Evolutionary conservation across 768 basidiomycete genomes (phyloP).

Genomic region (Termitomyces sp.): DNA sequence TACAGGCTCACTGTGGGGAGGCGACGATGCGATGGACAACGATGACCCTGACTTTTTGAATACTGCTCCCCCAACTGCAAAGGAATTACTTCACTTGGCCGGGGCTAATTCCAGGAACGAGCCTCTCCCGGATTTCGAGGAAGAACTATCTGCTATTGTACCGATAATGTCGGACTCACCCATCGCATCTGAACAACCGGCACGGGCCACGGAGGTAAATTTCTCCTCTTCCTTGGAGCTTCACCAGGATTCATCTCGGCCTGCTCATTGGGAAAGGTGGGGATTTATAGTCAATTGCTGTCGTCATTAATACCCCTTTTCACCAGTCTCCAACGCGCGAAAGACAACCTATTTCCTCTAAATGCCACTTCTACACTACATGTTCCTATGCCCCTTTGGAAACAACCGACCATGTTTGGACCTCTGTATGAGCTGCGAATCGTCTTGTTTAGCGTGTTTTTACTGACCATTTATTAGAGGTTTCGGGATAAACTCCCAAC

Average conservation of each 20-base stretch:
- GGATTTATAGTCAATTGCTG: background rate
- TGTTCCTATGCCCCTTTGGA: conserved; percentile 29
- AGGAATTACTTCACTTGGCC: conserved; percentile 46
- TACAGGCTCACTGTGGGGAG: conserved; percentile 6
- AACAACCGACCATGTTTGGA: conserved; percentile 60
- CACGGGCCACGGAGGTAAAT: background rate
- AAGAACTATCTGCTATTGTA: conserved; percentile 17
- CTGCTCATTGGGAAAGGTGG: conserved; percentile 22
- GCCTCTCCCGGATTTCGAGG: conserved; percentile 54
- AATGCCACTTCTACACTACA: conserved; percentile 13
- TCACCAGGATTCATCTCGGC: conserved; percentile 6
- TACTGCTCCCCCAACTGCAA: conserved; percentile 27
- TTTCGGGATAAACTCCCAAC: conserved; percentile 25
- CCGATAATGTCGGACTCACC: background rate
- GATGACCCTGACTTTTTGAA: background rate
- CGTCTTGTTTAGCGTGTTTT: background rate
- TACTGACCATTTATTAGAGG: conserved; percentile 21
- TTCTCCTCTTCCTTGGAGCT: background rate
- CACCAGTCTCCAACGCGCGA: conserved; percentile 35
- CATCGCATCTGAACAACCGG: background rate
- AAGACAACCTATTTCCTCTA: conserved; percentile 45
- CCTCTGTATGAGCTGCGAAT: conserved; percentile 34
- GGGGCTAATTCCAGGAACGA: conserved; percentile 36
- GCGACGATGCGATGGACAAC: conserved; percentile 12
- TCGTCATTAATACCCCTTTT: conserved; percentile 5